A percentile compares a stretch with the other conserved stretches of the same genome.
Evolutionary conservation across 768 basidiomycete genomes (phyloP).

Genomic region (Melanogaster broomeanus): DNA sequence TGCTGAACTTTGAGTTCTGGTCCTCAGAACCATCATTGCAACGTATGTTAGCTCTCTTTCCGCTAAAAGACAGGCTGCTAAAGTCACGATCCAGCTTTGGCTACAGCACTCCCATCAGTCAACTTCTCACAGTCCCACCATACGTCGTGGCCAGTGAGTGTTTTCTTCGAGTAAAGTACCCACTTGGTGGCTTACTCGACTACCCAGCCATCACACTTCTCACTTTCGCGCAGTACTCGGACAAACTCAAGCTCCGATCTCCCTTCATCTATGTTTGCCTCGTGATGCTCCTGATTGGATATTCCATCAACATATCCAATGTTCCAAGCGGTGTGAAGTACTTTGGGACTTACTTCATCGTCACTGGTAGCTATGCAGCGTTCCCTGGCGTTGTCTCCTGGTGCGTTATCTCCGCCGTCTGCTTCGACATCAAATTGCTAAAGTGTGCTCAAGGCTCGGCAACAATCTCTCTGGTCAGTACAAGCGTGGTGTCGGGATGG

Average conservation of each 20-base stretch:
- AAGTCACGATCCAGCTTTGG: constrained; percentile 49
- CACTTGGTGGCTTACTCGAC: neutral
- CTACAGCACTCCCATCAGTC: constrained; percentile 53
- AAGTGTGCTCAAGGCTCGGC: constrained; percentile 46
- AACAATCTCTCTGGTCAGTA: constrained; percentile 64
- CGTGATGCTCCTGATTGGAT: constrained; percentile 55
- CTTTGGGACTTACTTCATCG: constrained; percentile 71
- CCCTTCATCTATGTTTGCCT: constrained; percentile 59
- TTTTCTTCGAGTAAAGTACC: neutral
- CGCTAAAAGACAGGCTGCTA: neutral
- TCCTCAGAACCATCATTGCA: constrained; percentile 57
- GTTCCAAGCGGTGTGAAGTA: constrained; percentile 60
- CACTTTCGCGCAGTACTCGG: constrained; percentile 57
- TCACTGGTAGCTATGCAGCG: constrained; percentile 57
- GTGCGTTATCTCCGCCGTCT: constrained; percentile 32
- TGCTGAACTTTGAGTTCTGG: neutral
- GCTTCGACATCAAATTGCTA: neutral
- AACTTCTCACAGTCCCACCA: constrained; percentile 69
- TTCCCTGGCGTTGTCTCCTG: constrained; percentile 66
- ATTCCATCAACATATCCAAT: constrained; percentile 61
- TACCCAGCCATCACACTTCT: constrained; percentile 53
- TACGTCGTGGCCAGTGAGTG: constrained; percentile 61
- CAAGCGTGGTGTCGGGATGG: constrained; percentile 70
- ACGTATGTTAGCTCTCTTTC: constrained; percentile 29
- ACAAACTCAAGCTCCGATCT: constrained; percentile 52